Evolutionary conservation across 148 eudicot species (phyloP), one percentile per base, ranked within the genome.

Genomic region (Agrostemma githago): DNA sequence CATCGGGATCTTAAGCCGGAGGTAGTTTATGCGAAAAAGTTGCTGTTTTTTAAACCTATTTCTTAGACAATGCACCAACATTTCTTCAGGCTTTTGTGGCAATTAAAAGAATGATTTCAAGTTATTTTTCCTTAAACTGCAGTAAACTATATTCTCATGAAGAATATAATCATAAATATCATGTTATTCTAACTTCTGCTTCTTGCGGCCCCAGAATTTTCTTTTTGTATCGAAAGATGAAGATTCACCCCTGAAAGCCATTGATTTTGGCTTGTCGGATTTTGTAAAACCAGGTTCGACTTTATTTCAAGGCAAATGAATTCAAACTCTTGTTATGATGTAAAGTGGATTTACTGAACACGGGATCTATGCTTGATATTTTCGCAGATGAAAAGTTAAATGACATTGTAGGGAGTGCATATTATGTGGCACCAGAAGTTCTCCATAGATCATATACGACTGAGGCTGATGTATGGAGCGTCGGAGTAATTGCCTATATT

Each of bases 1-100:
- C 99, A 96, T 81, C 92, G 97, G 17, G 99, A 96, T 82, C 90
- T 96, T 66, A 96, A 96, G 82, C 99, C 99, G 10, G 99, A 96
- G 99, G 99, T 92, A 83, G 59, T 75, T 9, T 8, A n/a, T 5
- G 19, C n/a, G 38, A 17, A 41, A 15, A 5, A 19, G 38, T 4
- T 62, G 8, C 6, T 17, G 6, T 64, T 39, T 74, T 44, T 65
- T n/a, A 14, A 26, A 26, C 34, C n/a, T 71, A n/a, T 62, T 3
- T 40, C 44, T 7, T 66, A 48, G 19, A 38, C 54, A 34, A 37
- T 42, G 46, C 44, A 17, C 60, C 6, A 12, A n/a, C 73, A 38
- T 59, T 43, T 68, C 20, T 46, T 39, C 53, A 11, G 38, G 6
- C 12, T 41, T 71, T 68, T 68, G 21, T 9, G 53, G 70, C 62